These are phyloP conservation scores for Geotrichum restrictum DNA, from an alignment of 1,139 yeast genomes.

Conservation along the genomic window DNA sequence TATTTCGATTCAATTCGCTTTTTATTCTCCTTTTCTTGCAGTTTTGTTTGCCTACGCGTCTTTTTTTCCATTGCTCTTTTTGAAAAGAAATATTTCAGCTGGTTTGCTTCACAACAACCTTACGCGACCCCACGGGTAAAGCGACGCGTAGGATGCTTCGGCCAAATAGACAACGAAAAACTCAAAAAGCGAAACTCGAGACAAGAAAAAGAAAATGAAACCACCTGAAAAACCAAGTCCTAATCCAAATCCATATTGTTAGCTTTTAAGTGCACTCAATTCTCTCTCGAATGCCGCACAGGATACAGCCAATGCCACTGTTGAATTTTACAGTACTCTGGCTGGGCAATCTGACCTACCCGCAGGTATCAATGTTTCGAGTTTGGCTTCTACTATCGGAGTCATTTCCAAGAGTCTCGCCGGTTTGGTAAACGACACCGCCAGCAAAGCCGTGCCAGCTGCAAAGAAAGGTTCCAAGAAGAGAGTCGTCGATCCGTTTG, in stretches of 20 bases:
- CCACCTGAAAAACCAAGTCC: too few species aligned
- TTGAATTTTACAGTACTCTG: constrained; percentile 59
- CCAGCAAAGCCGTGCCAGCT: background rate
- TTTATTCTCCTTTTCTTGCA: background rate
- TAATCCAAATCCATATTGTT: too few species aligned
- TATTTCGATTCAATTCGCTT: background rate
- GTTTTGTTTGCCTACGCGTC: background rate
- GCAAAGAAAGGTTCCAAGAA: constrained; percentile 34
- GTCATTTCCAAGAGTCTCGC: constrained; percentile 26
- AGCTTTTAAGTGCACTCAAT: constrained; percentile 70
- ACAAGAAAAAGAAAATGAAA: background rate
- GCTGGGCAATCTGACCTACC: constrained; percentile 12
- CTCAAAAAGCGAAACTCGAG: background rate
- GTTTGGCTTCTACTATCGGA: constrained; percentile 33
- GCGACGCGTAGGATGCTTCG: constrained; percentile 3
- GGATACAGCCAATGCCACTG: constrained; percentile 74
- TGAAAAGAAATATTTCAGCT: background rate
- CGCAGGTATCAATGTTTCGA: constrained; percentile 15
- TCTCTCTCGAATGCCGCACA: constrained; percentile 78
- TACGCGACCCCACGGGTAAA: background rate
- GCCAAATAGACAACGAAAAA: background rate
- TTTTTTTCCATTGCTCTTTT: background rate
- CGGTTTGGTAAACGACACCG: constrained; percentile 24
- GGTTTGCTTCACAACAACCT: background rate
- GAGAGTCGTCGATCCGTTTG: constrained; percentile 44